Evolutionary conservation across 2,329 filamentous ascomycete genomes (phyloP), one percentile per base, ranked within the genome.

Genomic region (Stenocarpella maydis): DNA sequence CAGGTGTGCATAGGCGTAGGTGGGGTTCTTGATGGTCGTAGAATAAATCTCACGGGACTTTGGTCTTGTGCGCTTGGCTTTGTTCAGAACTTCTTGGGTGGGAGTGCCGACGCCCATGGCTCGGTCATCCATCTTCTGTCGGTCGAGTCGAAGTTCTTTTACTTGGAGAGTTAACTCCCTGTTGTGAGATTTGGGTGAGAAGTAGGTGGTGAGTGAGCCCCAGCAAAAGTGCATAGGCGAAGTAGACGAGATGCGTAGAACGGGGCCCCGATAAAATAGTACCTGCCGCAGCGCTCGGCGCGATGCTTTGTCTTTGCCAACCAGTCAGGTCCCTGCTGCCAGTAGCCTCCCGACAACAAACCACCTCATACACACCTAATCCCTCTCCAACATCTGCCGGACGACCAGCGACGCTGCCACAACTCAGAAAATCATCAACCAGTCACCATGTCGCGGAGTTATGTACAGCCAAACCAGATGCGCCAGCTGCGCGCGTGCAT

Each of bases 401-500:
- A 49, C 19, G 28, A 4, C 19, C 28, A 50, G 28, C n/a, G 8
- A 37, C 14, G n/a, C 52, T 47, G 6, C 28, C 15, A 9, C 28
- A 49, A 24, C 26, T 31, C 9, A 1, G 39, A 41, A 37, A 1
- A 10, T 2, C 21, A 37, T 21, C 50, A 9, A 3, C 15, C 14
- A 24, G 52, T 26, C 31, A 67, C 21, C 19, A 67, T 67, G 65
- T 58, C 65, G 17, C 53, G 43, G 37, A 67, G 43, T 52, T 67
- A 67, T 50, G 52, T 67, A 21, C 52, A 58, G 21, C 65, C 65
- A 50, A 67, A 67, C 28, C 41, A 49, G 43, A 67, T 67, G 65
- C 65, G 65, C 65, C 65, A 67, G 65, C 15, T 41, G 74, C 95
- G 96, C 82, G 96, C 96, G 77, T 99, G 96, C 86, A 98, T 99